phyloP scores from a whole-genome alignment of 208 protist genomes.

The Sergeia podlipaevii region DNA sequence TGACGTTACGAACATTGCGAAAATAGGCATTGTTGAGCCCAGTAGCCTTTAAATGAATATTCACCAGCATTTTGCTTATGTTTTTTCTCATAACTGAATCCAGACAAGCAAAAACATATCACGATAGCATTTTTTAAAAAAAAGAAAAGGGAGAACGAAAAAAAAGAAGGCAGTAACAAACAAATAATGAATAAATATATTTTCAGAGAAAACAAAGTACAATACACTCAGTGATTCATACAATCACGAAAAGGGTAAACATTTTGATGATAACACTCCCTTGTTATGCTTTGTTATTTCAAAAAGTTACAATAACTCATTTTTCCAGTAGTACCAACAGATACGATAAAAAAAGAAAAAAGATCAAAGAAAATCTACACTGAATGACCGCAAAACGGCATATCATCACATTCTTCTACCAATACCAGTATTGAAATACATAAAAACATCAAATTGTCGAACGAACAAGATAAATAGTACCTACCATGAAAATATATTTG shows the following conservation, averaged over 20 bases:
- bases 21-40: constrained; percentile 58
- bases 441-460: too few relatives aligned
- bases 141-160: background rate
- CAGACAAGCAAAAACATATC: constrained; percentile 3
- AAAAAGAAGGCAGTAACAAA: background rate
- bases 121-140: background rate
- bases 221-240: background rate
- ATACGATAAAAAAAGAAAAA: background rate
- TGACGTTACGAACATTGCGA: background rate
- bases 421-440: background rate
- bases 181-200: too few relatives aligned
- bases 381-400: background rate
- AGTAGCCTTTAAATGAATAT: constrained; percentile 70
- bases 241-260: background rate
- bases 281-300: background rate
- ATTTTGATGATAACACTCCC: background rate
- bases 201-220: background rate
- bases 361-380: background rate
- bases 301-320: background rate
- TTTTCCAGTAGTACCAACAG: too few relatives aligned
- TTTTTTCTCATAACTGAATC: background rate
- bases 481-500: too few relatives aligned
- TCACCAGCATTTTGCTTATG: constrained; percentile 27
- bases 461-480: too few relatives aligned
- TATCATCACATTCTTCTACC: background rate